Evolutionary conservation across 2,329 filamentous ascomycete genomes (phyloP).

Genomic region (Colletotrichum sp.): DNA sequence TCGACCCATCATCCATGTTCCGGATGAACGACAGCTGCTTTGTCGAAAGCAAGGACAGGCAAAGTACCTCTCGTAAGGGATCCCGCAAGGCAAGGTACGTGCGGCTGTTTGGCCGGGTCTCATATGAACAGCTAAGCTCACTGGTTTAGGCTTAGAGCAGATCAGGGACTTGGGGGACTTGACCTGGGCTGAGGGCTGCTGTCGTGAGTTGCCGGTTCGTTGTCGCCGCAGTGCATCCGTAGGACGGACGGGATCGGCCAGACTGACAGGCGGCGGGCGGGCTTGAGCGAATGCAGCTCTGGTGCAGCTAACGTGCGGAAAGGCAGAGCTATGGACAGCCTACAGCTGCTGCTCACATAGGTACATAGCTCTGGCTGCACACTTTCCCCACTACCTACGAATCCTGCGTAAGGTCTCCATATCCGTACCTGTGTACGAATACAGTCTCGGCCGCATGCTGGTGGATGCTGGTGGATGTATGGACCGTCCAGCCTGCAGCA

Average conservation of each 20-base stretch:
- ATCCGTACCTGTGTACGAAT: background rate
- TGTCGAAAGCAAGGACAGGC: background rate
- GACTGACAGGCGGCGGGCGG: slow-evolving; percentile 14
- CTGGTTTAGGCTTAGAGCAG: slow-evolving; percentile 2
- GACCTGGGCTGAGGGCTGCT: background rate
- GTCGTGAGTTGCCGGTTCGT: background rate
- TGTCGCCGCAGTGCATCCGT: background rate
- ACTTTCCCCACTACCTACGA: background rate
- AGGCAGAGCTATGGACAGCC: background rate
- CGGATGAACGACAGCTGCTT: background rate
- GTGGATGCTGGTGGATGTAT: background rate
- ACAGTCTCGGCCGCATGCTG: background rate
- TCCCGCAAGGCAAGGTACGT: background rate
- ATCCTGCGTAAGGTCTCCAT: background rate
- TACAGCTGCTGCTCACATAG: background rate
- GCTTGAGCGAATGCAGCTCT: slow-evolving; percentile 2
- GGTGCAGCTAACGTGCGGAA: background rate
- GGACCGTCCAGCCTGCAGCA: background rate
- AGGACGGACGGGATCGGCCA: slow-evolving; percentile 6
- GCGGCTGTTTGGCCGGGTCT: background rate
- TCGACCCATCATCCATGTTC: background rate
- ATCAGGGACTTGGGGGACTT: background rate
- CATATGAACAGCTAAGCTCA: background rate
- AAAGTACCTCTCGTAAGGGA: background rate
- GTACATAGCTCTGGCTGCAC: background rate